Evolutionary conservation across 2,329 filamentous ascomycete species (phyloP), one percentile per base, ranked within the genome.

Genomic region (Exophiala phaeomuriformis): DNA sequence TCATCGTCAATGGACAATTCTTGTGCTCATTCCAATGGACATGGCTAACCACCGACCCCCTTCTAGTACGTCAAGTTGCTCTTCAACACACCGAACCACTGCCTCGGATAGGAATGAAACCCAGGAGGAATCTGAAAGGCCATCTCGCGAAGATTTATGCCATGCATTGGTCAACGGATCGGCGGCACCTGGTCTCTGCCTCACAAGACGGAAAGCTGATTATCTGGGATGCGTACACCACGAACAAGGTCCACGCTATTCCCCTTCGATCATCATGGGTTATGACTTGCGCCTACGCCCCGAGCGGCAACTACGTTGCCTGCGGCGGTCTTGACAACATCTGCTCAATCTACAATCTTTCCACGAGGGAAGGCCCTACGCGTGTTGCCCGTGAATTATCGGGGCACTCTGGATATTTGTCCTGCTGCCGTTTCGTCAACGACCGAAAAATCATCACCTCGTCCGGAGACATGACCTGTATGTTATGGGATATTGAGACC

Each of bases 141-240:
- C 93, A 98, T 79, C 77, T 98, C 63, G 93, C 93, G 66, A 98
- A 98, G 77, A 98, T 98, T 67, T 98, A 98, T 73, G 93, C 93
- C 66, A 98, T 98, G 93, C 93, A 98, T 78, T 98, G 93, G 93
- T 97, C 93, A 33, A 98, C 93, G 61, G 93, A 98, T 75, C 84
- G 93, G 68, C 85, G 93, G 72, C 93, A 97, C 74, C 83, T 97
- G 57, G 93, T 98, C 49, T 97, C 93, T 8, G 93, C 93, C 60
- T 98, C 93, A 64, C 93, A 98, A 74, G 93, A 98, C 68, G 93
- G 93, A 71, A 98, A 98, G 78, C 84, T 98, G 64, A 98, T 98
- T 73, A 97, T 98, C 69, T 98, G 93, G 93, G 93, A 98, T 72
- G 93, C 93, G 55, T 98, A 98, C 77, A 97, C 91, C 62, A 97